Evolutionary conservation across 345 rosid genomes (phyloP).

Genomic region (Hypericum androsaemum): DNA sequence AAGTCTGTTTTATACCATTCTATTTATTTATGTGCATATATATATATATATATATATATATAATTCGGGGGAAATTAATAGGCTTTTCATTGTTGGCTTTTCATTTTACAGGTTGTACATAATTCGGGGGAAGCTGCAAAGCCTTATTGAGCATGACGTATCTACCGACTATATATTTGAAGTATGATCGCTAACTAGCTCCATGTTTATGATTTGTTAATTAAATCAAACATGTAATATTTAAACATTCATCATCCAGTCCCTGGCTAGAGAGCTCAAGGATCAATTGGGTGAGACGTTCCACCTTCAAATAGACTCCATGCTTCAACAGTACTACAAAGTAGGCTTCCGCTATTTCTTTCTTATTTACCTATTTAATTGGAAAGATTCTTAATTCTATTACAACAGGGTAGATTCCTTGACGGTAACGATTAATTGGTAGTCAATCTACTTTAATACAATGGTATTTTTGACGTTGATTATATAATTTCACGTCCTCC

Average conservation of each 20-base stretch:
- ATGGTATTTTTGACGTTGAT: too few relatives aligned
- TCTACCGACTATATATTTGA: slow-evolving; percentile 34
- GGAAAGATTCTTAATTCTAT: too few relatives aligned
- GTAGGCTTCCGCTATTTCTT: slow-evolving; percentile 13
- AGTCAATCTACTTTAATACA: too few relatives aligned
- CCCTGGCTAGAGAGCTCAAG: slow-evolving; percentile 37
- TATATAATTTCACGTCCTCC: neutral
- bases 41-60: too few relatives aligned
- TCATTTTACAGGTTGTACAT: slow-evolving; percentile 33
- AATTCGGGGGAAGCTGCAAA: slow-evolving; percentile 45
- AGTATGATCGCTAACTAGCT: slow-evolving; percentile 13
- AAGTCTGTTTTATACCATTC: slow-evolving; percentile 10
- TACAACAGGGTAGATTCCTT: too few relatives aligned
- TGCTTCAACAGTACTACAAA: slow-evolving; percentile 30
- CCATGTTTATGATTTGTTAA: too few relatives aligned
- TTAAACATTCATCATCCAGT: slow-evolving; percentile 15
- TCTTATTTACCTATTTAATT: neutral
- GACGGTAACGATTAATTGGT: too few relatives aligned
- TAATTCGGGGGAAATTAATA: too few relatives aligned
- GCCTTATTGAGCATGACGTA: slow-evolving; percentile 45
- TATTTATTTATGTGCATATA: too few relatives aligned
- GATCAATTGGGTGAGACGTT: slow-evolving; percentile 26
- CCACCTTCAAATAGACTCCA: slow-evolving; percentile 22
- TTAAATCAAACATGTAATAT: neutral
- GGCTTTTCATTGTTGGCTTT: too few relatives aligned